A percentile compares a stretch with the other conserved stretches of the same genome.
phyloP scores from a whole-genome alignment of 352 stramenopile species.

The Pythium aristosporum region DNA sequence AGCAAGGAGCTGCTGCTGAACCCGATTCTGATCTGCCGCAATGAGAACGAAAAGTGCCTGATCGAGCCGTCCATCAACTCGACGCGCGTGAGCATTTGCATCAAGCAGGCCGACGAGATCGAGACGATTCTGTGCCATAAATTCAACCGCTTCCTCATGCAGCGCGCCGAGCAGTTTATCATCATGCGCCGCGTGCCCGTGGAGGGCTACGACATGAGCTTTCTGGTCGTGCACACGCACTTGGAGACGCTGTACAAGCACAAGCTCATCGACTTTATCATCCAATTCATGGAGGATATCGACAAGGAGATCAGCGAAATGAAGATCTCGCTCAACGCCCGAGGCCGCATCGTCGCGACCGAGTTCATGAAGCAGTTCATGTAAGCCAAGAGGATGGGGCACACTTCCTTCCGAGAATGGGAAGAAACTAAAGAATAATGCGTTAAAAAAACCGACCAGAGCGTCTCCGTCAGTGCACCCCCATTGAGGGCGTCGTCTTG shows the following conservation, averaged over 20 bases:
- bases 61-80: conserved; percentile 96
- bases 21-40: conserved; percentile 92
- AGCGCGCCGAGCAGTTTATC: conserved; percentile 94
- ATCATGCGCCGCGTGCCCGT: conserved; percentile 92
- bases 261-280: conserved; percentile 97
- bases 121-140: conserved; percentile 94
- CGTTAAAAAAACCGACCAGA: neutral
- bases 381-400: conserved; percentile 17
- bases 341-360: conserved; percentile 90
- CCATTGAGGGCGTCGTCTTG: conserved; percentile 1
- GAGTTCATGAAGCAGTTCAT: conserved; percentile 96
- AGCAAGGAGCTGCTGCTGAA: conserved; percentile 94
- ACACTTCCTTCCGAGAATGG: neutral
- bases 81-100: conserved; percentile 93
- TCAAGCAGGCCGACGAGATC: conserved; percentile 96
- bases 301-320: conserved; percentile 98
- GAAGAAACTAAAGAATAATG: neutral
- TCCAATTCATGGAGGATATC: conserved; percentile 98
- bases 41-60: conserved; percentile 92
- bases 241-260: conserved; percentile 96
- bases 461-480: neutral
- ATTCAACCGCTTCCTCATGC: conserved; percentile 96
- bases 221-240: conserved; percentile 93
- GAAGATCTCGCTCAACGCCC: conserved; percentile 96
- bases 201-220: conserved; percentile 95